Evolutionary conservation across 305 asterid species (phyloP).

Genomic region (Fraxinus ornus): DNA sequence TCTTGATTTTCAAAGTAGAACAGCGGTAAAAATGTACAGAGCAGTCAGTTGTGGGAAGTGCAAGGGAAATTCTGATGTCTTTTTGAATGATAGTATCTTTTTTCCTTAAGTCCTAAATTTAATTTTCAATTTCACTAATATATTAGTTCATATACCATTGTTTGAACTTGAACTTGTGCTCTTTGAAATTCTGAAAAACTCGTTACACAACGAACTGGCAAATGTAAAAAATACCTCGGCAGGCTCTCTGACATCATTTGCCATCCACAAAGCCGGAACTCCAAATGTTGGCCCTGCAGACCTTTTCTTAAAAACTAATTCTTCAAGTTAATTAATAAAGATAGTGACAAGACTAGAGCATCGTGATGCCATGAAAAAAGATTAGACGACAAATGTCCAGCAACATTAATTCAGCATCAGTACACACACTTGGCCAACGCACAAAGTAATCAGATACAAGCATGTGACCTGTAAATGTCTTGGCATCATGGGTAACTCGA

Average conservation of each 20-base stretch:
- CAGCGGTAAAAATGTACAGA: constrained; percentile 29
- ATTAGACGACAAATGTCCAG: not conserved
- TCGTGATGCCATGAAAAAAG: not conserved
- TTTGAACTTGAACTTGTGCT: not conserved
- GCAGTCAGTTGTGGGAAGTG: not conserved
- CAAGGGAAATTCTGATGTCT: not conserved
- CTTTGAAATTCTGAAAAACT: no score
- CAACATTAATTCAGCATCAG: not conserved
- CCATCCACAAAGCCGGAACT: not conserved
- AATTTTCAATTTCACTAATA: not conserved
- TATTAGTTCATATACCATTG: not conserved
- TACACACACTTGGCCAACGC: not conserved
- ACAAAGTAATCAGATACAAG: not conserved
- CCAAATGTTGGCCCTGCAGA: not conserved
- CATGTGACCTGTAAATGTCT: not conserved
- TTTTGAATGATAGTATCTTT: not conserved
- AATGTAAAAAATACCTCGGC: not conserved
- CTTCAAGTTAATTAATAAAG: not conserved
- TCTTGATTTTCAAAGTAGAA: constrained; percentile 21
- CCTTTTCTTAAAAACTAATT: not conserved
- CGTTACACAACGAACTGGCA: not conserved
- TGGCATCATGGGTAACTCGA: not conserved
- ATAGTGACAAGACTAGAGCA: not conserved
- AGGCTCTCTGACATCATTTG: not conserved
- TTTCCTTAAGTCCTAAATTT: not conserved